Base-by-base conservation (phyloP, 73 alveolate species). In the Paramecium pentaurelia region DNA sequence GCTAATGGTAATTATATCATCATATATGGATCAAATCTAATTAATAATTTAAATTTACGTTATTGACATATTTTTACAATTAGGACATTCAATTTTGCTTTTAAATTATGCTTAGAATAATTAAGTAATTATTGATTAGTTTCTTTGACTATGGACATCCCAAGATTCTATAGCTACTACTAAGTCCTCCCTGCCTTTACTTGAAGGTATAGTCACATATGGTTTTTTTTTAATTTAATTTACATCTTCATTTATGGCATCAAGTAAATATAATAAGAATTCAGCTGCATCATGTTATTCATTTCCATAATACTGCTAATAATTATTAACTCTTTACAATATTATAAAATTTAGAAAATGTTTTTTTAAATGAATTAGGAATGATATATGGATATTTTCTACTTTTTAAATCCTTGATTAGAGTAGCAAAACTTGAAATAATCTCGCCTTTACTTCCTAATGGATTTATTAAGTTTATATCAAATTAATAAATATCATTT, bases 181-280 rank as follows among this genome's bases (percentile, higher is more conserved):
- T 45, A 91, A 93, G 93, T 98, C 99, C 9, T 97, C 94, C 25
- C 96, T 83, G 10, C 93, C 93, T 20, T 93, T 92, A 3, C 94
- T 94, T 77, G 86, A 96, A 90, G 93, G 86, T 86, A 59, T 73
- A 60, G 92, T 97, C 12, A 93, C 98, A 96, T 95, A 97, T 38
- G 96, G 99, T 96, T 97, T 96, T 86, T 93, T 87, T 88, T 93
- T 92, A 34, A 96, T 98, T 96, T 95, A 87, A 92, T 98, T 98
- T 4, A 97, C 92, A 86, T 98, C 99, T 93, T 98, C 99, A 89
- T 98, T 99, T 10, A 98, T 84, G 75, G 96, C 95, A 92, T 98
- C 99, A 60, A 98, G 92, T 77, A 98, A 92, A 70, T 94, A 97
- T 49, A 94, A 88, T 47, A 98, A 86, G 86, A 98, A 95, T 93